Evolutionary conservation across 2,329 filamentous ascomycete genomes (phyloP).

Genomic region (Teratosphaeria gauchensis): DNA sequence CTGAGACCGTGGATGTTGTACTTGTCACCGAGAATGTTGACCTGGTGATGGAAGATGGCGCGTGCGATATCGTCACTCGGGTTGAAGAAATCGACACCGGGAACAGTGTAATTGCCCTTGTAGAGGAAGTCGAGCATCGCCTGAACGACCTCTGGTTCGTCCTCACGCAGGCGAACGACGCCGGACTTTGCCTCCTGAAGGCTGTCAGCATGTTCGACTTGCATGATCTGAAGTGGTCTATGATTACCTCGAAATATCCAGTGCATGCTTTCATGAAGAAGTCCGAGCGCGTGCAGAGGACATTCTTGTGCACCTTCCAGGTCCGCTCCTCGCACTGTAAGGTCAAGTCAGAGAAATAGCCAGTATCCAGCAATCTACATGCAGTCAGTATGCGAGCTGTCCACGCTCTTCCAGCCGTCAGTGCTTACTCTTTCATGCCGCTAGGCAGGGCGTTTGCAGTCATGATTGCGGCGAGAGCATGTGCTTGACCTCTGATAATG

Average conservation of each 20-base stretch:
- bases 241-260: slow-evolving; percentile 6
- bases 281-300: slow-evolving; percentile 14
- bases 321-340: slow-evolving; percentile 9
- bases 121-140: background rate
- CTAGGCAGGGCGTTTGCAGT: background rate
- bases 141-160: background rate
- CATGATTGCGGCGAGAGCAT: slow-evolving; percentile 30
- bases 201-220: background rate
- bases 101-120: background rate
- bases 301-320: slow-evolving; percentile 13
- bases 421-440: background rate
- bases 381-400: background rate
- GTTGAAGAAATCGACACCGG: background rate
- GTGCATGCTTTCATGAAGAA: slow-evolving; percentile 11
- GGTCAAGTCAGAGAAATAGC: slow-evolving; percentile 10
- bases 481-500: background rate
- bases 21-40: background rate
- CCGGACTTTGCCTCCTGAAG: background rate
- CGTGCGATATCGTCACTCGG: background rate
- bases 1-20: background rate
- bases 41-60: background rate
- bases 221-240: background rate
- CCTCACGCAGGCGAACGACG: background rate
- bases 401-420: background rate
- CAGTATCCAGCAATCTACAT: background rate